Evolutionary conservation across 2,329 filamentous ascomycete genomes (phyloP).

Genomic region (Fusarium miscanthi): DNA sequence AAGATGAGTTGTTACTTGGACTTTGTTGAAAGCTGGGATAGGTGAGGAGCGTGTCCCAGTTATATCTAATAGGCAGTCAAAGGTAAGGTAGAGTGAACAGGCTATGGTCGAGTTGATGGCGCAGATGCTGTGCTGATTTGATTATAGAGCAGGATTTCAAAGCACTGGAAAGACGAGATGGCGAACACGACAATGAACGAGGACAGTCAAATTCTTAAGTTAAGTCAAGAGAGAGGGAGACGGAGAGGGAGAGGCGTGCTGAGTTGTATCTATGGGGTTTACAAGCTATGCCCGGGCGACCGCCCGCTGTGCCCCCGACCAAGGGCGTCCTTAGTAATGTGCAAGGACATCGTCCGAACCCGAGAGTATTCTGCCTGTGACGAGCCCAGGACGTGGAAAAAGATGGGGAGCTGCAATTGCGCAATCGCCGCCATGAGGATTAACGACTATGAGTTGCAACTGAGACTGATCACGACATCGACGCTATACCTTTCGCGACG

Average conservation of each 20-base stretch:
- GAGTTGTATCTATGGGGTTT: conserved; percentile 39
- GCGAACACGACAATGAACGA: conserved; percentile 34
- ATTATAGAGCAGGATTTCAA: conserved; percentile 29
- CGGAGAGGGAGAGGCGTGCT: conserved; percentile 20
- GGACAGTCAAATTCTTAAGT: conserved; percentile 44
- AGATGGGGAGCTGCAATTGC: conserved; percentile 49
- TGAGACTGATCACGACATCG: conserved; percentile 63
- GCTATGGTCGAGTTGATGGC: conserved; percentile 39
- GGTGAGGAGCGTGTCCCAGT: conserved; percentile 31
- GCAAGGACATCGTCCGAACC: conserved; percentile 36
- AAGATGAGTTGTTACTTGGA: conserved; percentile 29
- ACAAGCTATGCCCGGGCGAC: conserved; percentile 45
- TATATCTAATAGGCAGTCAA: conserved; percentile 28
- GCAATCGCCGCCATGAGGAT: conserved; percentile 51
- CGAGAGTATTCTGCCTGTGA: conserved; percentile 37
- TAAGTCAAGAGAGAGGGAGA: conserved; percentile 32
- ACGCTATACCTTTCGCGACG: conserved; percentile 63
- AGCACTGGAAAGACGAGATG: conserved; percentile 38
- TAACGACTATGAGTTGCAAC: conserved; percentile 46
- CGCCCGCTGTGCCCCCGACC: conserved; percentile 40
- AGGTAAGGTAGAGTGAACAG: conserved; percentile 15
- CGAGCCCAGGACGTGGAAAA: conserved; percentile 37
- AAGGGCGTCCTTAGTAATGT: conserved; percentile 45
- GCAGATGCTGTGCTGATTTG: conserved; percentile 41
- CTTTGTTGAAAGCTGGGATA: conserved; percentile 39